Conservation (phyloP, 306 rosid species). For the Rosa lucieae region DNA sequence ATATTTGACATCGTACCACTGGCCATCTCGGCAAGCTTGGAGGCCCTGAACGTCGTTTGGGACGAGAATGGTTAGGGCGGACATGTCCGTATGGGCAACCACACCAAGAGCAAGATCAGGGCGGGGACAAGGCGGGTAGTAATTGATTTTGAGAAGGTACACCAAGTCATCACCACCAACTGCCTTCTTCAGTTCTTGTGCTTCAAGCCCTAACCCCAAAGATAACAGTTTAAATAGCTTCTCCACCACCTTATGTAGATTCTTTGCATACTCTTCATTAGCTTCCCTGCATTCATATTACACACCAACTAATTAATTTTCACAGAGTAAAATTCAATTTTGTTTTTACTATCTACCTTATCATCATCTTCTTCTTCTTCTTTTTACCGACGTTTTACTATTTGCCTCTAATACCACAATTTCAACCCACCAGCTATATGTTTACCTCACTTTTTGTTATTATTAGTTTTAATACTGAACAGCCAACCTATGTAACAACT, state of each 20-base stretch:
- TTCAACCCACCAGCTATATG: background rate
- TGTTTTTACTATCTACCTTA: background rate
- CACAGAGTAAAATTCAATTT: background rate
- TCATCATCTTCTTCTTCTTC: no score
- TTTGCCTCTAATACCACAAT: background rate
- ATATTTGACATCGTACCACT: conserved; percentile 68
- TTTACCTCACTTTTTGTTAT: background rate
- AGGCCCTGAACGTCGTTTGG: conserved; percentile 83
- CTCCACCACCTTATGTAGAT: conserved; percentile 48
- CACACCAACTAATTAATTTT: background rate
- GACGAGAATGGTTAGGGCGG: conserved; percentile 56
- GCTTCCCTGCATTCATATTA: conserved; percentile 38
- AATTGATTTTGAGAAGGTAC: conserved; percentile 69
- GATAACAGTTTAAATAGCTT: conserved; percentile 54
- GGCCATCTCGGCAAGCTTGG: conserved; percentile 62
- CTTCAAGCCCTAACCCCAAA: conserved; percentile 62
- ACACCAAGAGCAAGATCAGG: conserved; percentile 81
- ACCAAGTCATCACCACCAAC: conserved; percentile 56
- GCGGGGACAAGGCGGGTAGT: conserved; percentile 78
- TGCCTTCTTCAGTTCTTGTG: conserved; percentile 45
- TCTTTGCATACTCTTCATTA: conserved; percentile 53
- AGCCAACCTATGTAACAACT: background rate
- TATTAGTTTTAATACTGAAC: background rate
- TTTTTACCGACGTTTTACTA: background rate
- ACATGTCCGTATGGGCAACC: conserved; percentile 76